These are phyloP conservation scores for Ceratopteris richardii DNA, from an alignment of 75 land plant species.

Conservation along the genomic window DNA sequence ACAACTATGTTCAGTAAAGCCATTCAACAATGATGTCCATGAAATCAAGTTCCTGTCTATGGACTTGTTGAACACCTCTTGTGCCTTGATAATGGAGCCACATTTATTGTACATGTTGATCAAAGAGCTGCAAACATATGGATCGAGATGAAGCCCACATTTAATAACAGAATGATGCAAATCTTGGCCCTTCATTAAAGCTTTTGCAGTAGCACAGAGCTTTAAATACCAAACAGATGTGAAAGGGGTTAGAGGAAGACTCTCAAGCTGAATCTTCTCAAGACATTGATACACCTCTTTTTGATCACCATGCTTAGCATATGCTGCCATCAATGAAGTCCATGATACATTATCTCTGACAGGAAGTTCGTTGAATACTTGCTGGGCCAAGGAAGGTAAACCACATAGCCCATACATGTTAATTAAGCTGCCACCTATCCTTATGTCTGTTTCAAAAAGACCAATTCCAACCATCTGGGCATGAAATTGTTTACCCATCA, in stretches of 20 bases:
- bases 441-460: conserved; percentile 7
- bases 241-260: too few species aligned
- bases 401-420: conserved; percentile 23
- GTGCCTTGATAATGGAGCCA: conserved; percentile 8
- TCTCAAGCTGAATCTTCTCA: conserved; percentile 25
- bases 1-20: conserved; percentile 14
- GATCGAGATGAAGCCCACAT: background rate
- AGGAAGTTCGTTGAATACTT: conserved; percentile 41
- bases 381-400: conserved; percentile 20
- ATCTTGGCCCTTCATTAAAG: conserved; percentile 10
- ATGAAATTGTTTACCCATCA: conserved; percentile 15
- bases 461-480: conserved; percentile 7
- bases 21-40: conserved; percentile 13
- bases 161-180: conserved; percentile 2
- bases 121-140: conserved; percentile 8
- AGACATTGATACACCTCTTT: conserved; percentile 30
- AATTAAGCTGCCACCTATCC: conserved; percentile 10
- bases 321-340: conserved; percentile 57
- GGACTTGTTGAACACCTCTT: background rate
- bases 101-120: conserved; percentile 19
- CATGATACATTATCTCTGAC: conserved; percentile 40
- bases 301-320: conserved; percentile 36
- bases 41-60: conserved; percentile 7
- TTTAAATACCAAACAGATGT: background rate
- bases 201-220: conserved; percentile 1